phyloP scores from a whole-genome alignment of 2,329 filamentous ascomycete species.

The Cryphonectria naterciae region DNA sequence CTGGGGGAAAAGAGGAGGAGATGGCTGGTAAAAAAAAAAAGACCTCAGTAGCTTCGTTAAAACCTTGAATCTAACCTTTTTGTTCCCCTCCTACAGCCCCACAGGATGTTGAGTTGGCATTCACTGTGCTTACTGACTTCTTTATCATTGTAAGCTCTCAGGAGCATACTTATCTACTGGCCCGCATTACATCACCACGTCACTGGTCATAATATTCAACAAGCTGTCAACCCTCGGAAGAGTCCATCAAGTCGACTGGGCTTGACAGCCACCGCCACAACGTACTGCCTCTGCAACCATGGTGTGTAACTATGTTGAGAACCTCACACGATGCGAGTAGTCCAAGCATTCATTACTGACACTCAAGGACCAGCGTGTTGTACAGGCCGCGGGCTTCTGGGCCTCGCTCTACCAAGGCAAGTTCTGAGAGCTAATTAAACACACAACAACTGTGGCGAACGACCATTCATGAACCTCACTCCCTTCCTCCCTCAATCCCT shows the following conservation, averaged over 20 bases:
- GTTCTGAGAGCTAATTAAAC: background rate
- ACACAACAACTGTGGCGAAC: too few species aligned
- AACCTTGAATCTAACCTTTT: background rate
- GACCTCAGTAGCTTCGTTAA: background rate
- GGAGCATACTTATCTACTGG: too few species aligned
- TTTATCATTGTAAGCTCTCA: background rate
- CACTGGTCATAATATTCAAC: background rate
- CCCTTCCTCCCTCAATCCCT: too few species aligned
- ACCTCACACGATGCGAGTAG: too few species aligned
- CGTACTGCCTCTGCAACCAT: background rate
- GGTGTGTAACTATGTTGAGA: background rate
- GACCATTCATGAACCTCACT: too few species aligned
- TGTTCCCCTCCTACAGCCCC: background rate
- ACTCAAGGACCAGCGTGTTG: background rate
- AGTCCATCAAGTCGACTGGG: background rate
- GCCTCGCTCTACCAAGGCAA: slow-evolving; percentile 5
- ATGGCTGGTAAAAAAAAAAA: too few species aligned
- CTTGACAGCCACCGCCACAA: background rate
- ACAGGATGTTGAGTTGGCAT: background rate
- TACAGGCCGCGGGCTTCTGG: background rate
- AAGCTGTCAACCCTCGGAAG: background rate
- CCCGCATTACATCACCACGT: background rate
- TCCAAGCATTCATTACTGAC: background rate
- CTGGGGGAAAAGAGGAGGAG: background rate
- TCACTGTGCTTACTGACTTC: background rate